Evolutionary conservation across 768 basidiomycete genomes (phyloP).

Genomic region (Tylopilus sp.): DNA sequence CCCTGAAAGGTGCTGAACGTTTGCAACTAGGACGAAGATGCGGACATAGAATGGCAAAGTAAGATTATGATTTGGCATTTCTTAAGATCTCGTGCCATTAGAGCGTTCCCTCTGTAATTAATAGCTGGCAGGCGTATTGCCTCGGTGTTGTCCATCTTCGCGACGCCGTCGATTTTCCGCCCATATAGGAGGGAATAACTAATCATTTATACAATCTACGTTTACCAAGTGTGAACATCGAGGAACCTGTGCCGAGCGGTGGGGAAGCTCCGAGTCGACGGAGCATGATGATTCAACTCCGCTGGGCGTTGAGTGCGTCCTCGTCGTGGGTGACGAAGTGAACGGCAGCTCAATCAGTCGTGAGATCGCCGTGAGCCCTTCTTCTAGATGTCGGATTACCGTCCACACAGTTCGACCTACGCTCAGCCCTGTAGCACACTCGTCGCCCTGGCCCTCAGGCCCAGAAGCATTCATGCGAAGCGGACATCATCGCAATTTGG

Average conservation of each 20-base stretch:
- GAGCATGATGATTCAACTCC: neutral
- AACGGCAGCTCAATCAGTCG: neutral
- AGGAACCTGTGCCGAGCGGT: neutral
- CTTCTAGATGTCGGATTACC: neutral
- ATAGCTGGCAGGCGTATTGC: slow-evolving; percentile 14
- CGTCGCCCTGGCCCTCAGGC: slow-evolving; percentile 6
- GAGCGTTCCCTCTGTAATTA: slow-evolving; percentile 9
- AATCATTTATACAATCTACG: neutral
- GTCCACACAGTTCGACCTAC: neutral
- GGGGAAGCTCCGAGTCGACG: no score
- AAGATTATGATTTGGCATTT: neutral
- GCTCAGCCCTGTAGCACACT: neutral
- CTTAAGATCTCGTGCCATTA: slow-evolving; percentile 11
- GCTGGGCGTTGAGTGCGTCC: slow-evolving; percentile 7
- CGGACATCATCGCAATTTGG: slow-evolving; percentile 11
- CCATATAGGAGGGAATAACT: slow-evolving; percentile 7
- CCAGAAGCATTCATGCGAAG: slow-evolving; percentile 23
- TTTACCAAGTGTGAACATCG: neutral
- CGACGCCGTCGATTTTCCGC: slow-evolving; percentile 22
- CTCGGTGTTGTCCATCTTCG: slow-evolving; percentile 12
- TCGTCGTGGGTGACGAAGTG: neutral
- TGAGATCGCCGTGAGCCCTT: neutral
- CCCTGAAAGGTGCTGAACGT: slow-evolving; percentile 31
- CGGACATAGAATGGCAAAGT: slow-evolving; percentile 1
- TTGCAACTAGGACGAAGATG: slow-evolving; percentile 1